Evolutionary conservation across 2,329 filamentous ascomycete species (phyloP).

Genomic region (Trematosphaeria pertusa): DNA sequence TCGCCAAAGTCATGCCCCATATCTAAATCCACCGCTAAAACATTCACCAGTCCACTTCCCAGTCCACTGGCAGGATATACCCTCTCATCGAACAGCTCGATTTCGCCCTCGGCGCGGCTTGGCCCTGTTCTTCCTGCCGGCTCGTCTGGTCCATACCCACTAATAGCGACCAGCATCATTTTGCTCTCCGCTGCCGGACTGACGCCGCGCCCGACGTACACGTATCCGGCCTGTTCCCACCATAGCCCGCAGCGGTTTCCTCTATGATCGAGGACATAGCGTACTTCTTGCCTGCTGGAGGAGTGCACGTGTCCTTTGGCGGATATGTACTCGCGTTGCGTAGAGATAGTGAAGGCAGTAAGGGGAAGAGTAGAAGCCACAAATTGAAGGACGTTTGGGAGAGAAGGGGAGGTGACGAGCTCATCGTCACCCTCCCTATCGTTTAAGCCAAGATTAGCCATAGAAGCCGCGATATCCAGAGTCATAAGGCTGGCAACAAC

Average conservation of each 20-base stretch:
- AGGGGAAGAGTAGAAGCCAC: neutral
- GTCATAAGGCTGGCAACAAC: neutral
- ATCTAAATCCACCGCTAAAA: neutral
- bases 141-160: neutral
- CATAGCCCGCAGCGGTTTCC: neutral
- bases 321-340: neutral
- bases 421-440: too few species aligned
- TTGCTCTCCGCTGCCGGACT: slow-evolving; percentile 1
- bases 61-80: neutral
- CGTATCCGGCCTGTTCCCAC: neutral
- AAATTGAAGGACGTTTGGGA: too few species aligned
- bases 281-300: neutral
- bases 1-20: too few species aligned
- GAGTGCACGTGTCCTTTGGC: too few species aligned
- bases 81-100: neutral
- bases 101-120: neutral
- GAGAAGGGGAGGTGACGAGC: too few species aligned
- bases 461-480: too few species aligned
- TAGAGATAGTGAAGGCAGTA: neutral
- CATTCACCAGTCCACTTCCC: neutral
- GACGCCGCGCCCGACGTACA: neutral
- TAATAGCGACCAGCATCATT: neutral
- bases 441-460: too few species aligned
- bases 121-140: neutral
- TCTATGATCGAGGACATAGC: neutral